These are phyloP conservation scores for Clitopilus passeckerianus DNA, from an alignment of 768 basidiomycete genomes.

Conservation along the genomic window DNA sequence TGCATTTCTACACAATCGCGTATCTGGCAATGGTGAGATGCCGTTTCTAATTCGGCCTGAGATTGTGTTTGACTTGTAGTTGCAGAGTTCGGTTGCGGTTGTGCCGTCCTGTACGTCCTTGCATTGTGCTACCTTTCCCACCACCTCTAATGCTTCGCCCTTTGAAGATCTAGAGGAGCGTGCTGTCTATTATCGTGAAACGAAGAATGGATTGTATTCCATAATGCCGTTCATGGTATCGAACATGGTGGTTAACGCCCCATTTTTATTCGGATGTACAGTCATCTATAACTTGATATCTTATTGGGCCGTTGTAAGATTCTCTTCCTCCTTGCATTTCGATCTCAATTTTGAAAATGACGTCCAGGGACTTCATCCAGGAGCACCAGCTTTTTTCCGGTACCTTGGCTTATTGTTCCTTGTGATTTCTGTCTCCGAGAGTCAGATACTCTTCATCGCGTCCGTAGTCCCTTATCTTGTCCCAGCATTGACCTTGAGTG, in stretches of 20 bases:
- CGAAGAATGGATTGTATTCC: conserved; percentile 52
- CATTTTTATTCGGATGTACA: conserved; percentile 48
- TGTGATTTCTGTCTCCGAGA: conserved; percentile 46
- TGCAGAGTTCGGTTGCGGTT: conserved; percentile 53
- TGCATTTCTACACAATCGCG: conserved; percentile 55
- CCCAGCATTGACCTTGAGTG: conserved; percentile 48
- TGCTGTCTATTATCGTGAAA: conserved; percentile 50
- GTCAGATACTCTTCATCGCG: conserved; percentile 44
- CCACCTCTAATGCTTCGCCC: not conserved
- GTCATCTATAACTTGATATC: conserved; percentile 43
- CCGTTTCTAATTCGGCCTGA: not conserved
- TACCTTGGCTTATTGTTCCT: conserved; percentile 51
- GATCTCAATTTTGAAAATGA: too few relatives aligned
- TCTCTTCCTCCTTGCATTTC: not conserved
- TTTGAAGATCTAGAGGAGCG: conserved; percentile 49
- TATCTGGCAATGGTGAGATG: conserved; percentile 42
- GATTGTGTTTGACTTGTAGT: too few relatives aligned
- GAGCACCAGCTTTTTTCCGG: conserved; percentile 44
- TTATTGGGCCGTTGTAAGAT: conserved; percentile 43
- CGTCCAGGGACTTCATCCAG: conserved; percentile 41
- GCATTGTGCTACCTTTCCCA: not conserved
- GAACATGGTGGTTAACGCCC: conserved; percentile 47
- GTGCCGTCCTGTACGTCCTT: conserved; percentile 42
- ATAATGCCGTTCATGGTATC: conserved; percentile 49
- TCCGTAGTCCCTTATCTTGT: conserved; percentile 53